These are phyloP conservation scores for Immersiporthe knoxdaviesiana DNA, from an alignment of 2,329 filamentous ascomycete species.

Conservation along the genomic window DNA sequence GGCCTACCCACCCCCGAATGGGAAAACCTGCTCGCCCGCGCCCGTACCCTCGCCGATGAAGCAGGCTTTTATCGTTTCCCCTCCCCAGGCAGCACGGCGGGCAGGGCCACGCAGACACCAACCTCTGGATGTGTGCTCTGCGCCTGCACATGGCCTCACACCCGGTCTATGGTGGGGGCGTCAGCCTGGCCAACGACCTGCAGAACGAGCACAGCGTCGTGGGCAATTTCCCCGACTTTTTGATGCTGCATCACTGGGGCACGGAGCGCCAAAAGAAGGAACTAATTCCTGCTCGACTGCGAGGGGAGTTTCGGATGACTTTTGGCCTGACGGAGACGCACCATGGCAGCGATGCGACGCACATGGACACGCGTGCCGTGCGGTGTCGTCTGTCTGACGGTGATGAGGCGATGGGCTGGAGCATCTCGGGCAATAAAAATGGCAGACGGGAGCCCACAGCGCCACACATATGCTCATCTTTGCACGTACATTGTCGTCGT, in stretches of 20 bases:
- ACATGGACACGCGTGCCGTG: conserved; percentile 59
- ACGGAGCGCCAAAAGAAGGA: conserved; percentile 55
- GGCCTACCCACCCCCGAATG: conserved; percentile 62
- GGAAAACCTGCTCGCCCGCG: conserved; percentile 57
- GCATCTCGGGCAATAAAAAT: conserved; percentile 65
- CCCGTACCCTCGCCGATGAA: conserved; percentile 55
- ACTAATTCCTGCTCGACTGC: conserved; percentile 56
- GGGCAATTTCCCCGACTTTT: conserved; percentile 64
- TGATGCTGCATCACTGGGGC: conserved; percentile 66
- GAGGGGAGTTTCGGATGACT: conserved; percentile 58
- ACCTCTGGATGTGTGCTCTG: conserved; percentile 67
- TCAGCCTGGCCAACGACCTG: conserved; percentile 65
- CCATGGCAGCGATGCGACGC: conserved; percentile 66
- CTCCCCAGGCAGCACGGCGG: conserved; percentile 50
- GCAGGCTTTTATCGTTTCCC: conserved; percentile 65
- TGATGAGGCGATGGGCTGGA: conserved; percentile 45
- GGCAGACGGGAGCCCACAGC: conserved; percentile 66
- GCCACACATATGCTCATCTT: conserved; percentile 67
- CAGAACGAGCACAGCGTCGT: conserved; percentile 67
- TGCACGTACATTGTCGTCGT: conserved; percentile 56
- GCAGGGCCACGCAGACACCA: conserved; percentile 48
- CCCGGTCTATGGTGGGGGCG: conserved; percentile 46
- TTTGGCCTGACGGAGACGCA: conserved; percentile 66
- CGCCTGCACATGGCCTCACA: conserved; percentile 62
- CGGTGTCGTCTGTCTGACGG: conserved; percentile 41